Percentiles rank a stretch among this genome's conserved stretches.
These are phyloP conservation scores for Cryphonectria parasitica DNA, from an alignment of 2,329 filamentous ascomycete genomes.

Conservation along the genomic window DNA sequence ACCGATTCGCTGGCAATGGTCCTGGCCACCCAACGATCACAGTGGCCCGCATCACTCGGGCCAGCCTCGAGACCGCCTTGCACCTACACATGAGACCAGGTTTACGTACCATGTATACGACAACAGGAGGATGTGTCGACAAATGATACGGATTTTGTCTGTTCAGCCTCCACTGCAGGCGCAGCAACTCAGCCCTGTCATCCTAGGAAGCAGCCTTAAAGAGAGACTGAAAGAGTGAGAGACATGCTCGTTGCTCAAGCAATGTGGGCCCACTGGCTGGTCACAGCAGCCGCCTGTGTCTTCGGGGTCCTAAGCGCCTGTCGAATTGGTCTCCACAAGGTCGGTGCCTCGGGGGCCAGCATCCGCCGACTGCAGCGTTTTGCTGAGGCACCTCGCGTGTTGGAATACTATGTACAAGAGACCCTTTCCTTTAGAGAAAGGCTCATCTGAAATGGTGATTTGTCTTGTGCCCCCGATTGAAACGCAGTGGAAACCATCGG, in stretches of 20 bases:
- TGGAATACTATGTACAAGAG: no score
- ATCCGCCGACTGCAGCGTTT: background rate
- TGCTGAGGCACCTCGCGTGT: slow-evolving; percentile 5
- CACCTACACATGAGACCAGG: background rate
- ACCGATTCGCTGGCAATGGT: slow-evolving; percentile 8
- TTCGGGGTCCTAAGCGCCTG: background rate
- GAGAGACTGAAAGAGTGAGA: background rate
- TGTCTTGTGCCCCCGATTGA: slow-evolving; percentile 15
- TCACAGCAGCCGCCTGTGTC: background rate
- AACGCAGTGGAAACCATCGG: slow-evolving; percentile 22
- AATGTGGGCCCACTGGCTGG: background rate
- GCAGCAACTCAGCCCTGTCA: slow-evolving; percentile 9
- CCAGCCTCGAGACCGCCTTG: background rate
- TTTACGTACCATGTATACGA: background rate
- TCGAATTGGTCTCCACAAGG: background rate
- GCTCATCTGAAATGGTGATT: background rate
- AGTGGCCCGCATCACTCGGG: background rate
- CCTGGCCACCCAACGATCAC: background rate
- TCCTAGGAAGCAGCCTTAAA: background rate
- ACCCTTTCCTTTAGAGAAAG: background rate
- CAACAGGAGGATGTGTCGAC: background rate
- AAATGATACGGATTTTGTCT: background rate
- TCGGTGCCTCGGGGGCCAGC: background rate
- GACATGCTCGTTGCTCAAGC: background rate
- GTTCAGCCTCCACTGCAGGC: background rate